Base-by-base conservation (phyloP, 306 rosid genomes). In the Amphicarpaea edgeworthii region DNA sequence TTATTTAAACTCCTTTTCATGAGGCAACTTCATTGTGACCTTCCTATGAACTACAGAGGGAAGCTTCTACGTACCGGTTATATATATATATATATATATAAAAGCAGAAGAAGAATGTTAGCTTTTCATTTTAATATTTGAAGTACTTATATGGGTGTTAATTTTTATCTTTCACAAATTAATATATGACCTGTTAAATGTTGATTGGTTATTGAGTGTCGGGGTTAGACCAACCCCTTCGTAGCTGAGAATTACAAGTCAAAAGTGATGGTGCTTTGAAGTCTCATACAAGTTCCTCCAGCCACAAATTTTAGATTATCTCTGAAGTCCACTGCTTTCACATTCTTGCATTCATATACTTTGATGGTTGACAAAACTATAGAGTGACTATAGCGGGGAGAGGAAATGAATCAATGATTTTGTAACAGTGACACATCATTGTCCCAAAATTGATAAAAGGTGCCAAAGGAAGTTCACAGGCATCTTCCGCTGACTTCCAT, bases 1-100 rank as follows among this genome's bases (percentile, higher is more conserved):
- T 38, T 66, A 68, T 82, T 81, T 83, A 85, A 55, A 59, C 16
- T 68, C 37, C 49, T 17, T 21, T 21, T 45, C 3, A 62, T 11
- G 38, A 79, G 87, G 92, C 23, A 81, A 85, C 71, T 91, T 88
- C 93, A 70, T 47, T 23, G 86, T 75, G 84, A 87, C 23, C 79
- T 94, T 91, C 97, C 88, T 83, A 40, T n/a, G 88, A 71, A 87
- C 70, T 53, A 49, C 30, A 37, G 17, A 4, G 79, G 92, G 98
- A 92, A 94, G 79, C 78, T 94, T 91, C 94, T 58, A 78, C 0
- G 83, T 58, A 78, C 0, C 82, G 54, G 34, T 77, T 2, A 59
- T 47, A 47, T 46, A 40, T 40, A 40, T 28, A 28, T 4, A 40
- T 40, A 40, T 46, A 40, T 40, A 40, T 28, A 28, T 4, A 40